Percentiles rank a stretch among this genome's conserved stretches.
Conservation (phyloP, 1,139 yeast species). For the Diutina catenulata region DNA sequence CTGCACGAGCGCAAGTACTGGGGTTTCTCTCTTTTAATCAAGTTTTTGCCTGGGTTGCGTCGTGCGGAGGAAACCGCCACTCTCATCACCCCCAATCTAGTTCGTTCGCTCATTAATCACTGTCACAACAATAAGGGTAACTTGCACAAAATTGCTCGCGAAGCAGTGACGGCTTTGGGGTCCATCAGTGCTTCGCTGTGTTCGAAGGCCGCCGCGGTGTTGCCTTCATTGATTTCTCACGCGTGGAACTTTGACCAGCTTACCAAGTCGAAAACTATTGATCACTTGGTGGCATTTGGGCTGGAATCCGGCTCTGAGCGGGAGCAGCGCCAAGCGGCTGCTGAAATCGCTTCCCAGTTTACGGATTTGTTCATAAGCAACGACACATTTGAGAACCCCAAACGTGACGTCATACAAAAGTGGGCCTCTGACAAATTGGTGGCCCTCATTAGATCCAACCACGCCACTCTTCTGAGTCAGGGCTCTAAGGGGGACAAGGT, state of each 20-base stretch:
- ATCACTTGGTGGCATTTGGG: conserved; percentile 30
- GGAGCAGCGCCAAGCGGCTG: conserved; percentile 10
- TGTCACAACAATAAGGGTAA: conserved; percentile 53
- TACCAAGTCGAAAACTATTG: conserved; percentile 63
- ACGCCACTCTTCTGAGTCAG: conserved; percentile 21
- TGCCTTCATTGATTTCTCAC: not conserved
- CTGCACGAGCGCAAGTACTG: conserved; percentile 80
- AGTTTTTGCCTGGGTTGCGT: conserved; percentile 18
- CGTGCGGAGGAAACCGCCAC: conserved; percentile 18
- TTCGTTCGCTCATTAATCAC: conserved; percentile 72
- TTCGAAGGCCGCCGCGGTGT: not conserved
- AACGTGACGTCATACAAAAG: conserved; percentile 35
- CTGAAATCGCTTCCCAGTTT: conserved; percentile 15
- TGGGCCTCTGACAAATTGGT: conserved; percentile 64
- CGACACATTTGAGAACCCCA: conserved; percentile 9
- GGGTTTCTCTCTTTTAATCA: conserved; percentile 68
- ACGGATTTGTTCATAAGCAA: conserved; percentile 12
- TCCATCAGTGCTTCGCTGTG: not conserved
- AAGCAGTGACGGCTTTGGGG: conserved; percentile 22
- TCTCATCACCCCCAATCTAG: conserved; percentile 58
- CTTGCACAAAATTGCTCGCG: conserved; percentile 55
- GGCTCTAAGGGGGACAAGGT: conserved; percentile 17
- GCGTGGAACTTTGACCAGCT: conserved; percentile 60
- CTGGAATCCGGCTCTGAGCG: conserved; percentile 8
- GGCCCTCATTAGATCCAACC: conserved; percentile 35